These are phyloP conservation scores for Parmelia sp. DNA, from an alignment of 495 filamentous ascomycete genomes.

Conservation along the genomic window DNA sequence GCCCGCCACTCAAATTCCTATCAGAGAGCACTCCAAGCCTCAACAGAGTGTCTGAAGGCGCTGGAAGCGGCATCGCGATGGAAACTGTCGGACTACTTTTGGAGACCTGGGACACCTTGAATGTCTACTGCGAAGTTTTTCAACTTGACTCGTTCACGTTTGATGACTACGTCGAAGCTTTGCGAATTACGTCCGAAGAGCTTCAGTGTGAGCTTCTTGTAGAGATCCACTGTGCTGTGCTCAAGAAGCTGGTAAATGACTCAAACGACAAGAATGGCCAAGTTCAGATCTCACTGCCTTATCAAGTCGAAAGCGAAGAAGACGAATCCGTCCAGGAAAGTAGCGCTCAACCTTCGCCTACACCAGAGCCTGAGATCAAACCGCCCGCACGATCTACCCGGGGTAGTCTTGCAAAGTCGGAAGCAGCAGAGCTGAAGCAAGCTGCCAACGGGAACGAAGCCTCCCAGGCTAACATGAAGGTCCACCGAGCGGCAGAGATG, in stretches of 20 bases:
- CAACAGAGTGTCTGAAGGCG: constrained; percentile 30
- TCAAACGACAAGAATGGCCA: constrained; percentile 66
- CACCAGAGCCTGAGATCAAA: constrained; percentile 58
- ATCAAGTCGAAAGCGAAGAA: constrained; percentile 59
- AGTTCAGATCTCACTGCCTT: constrained; percentile 69
- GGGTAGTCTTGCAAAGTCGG: constrained; percentile 75
- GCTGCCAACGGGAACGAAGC: constrained; percentile 31
- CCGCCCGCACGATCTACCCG: constrained; percentile 67
- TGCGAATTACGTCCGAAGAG: constrained; percentile 71
- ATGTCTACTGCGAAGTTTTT: constrained; percentile 91
- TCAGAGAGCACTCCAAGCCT: constrained; percentile 46
- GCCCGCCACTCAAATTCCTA: constrained; percentile 74
- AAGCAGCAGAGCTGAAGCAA: constrained; percentile 57
- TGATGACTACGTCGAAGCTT: constrained; percentile 87
- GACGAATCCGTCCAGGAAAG: constrained; percentile 45
- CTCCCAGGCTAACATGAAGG: constrained; percentile 36
- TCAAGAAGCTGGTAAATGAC: constrained; percentile 78
- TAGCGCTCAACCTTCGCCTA: constrained; percentile 45
- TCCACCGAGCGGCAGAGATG: constrained; percentile 76
- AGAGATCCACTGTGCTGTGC: constrained; percentile 83
- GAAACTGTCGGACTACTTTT: constrained; percentile 72
- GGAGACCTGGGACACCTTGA: constrained; percentile 92
- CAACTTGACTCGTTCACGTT: constrained; percentile 94
- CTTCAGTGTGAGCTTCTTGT: constrained; percentile 80
- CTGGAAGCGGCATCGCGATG: constrained; percentile 55